Evolutionary conservation across 78 protist genomes (phyloP).

Genomic region (Neovahlkampfia damariscottae): DNA sequence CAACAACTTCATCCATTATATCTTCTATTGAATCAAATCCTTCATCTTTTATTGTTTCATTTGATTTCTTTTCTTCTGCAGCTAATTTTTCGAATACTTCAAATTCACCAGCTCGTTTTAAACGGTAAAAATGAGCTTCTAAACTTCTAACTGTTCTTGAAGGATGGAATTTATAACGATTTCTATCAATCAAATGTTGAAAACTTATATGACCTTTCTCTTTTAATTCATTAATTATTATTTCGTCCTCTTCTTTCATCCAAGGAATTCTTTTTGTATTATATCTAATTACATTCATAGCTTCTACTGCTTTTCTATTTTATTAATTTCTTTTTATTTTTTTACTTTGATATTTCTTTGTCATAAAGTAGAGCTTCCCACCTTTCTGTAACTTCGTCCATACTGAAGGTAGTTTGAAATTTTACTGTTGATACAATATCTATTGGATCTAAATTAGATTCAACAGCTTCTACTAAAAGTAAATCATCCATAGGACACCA

Average conservation of each 20-base stretch:
- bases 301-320: background rate
- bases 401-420: background rate
- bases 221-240: background rate
- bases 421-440: background rate
- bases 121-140: background rate
- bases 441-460: background rate
- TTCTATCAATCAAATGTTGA: background rate
- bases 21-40: background rate
- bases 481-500: background rate
- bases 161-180: background rate
- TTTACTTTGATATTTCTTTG: background rate
- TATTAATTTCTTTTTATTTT: no score
- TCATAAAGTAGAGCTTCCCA: background rate
- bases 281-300: background rate
- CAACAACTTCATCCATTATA: background rate
- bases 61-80: background rate
- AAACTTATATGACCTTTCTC: background rate
- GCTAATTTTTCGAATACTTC: background rate
- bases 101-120: background rate
- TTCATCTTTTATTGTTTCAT: background rate
- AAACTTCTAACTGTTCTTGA: background rate
- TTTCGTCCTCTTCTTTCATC: background rate
- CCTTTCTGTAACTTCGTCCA: background rate
- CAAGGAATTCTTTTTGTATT: background rate
- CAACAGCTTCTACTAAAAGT: background rate